Evolutionary conservation across 805 yeast species (phyloP), one percentile per base, ranked within the genome.

Genomic region (Saccharomycopsis fodiens): DNA sequence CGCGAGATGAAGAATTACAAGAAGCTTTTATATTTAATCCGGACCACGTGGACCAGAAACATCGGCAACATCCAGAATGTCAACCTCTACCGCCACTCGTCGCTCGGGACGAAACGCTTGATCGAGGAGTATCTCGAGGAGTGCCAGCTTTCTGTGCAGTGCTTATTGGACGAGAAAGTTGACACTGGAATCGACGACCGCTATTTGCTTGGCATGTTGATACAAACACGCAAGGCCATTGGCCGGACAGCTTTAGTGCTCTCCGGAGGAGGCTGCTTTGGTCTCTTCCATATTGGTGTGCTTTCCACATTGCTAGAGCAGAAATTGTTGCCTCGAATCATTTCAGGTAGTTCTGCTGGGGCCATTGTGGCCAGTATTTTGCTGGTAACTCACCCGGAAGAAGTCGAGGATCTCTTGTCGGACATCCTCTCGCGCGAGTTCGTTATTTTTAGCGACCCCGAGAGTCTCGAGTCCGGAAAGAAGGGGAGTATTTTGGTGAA

Each of bases 291-390:
- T 54, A 84, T 88, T 47, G 99, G 99, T 1, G 96, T 93, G 0
- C 65, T 91, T 39, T 78, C 86, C 3, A 84, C 93, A 2, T 69
- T 93, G 25, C 64, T 82, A 35, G 93, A 86, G 54, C 72, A 75
- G 42, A 79, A 82, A 44, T 66, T 88, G 19, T 66, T 91, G 20
- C 99, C 99, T 0, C 73, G 84, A 41, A 85, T 93, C 31, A 78
- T 93, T 13, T 84, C 95, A 40, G 98, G 99, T 1, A 84, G 95
- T 12, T 86, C 96, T 20, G 95, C 97, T 0, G 99, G 99, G 15
- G 88, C 96, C 1, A 89, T 93, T 43, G 81, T 93, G 39, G 97
- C 97, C 16, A 77, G 95, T 41, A 78, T 93, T 15, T 69, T 93
- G 39, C 87, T 96, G 57, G 81, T 85, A 15, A 86, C 83, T 57